Base-by-base conservation (phyloP, 805 yeast species). In the Starmerella riodocensis region DNA sequence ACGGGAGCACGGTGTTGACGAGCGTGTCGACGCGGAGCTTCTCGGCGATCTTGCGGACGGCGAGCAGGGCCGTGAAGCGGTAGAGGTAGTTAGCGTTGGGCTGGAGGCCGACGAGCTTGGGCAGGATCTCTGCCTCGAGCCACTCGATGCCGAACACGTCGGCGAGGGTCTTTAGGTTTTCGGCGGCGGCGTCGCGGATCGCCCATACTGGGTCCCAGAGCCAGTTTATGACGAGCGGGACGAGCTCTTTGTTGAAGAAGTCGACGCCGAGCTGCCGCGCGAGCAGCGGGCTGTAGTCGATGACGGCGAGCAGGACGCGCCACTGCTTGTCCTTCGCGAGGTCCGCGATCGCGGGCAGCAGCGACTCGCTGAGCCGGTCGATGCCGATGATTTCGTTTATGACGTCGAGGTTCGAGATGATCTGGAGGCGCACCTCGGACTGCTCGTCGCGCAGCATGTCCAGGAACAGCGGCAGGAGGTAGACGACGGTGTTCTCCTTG, bases 151-250 rank as follows among this genome's bases (percentile, higher is more conserved):
- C 98, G 62, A 91, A 91, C 27, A 83, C 84, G 49, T 71, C 73
- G 4, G 95, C 76, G 52, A 91, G 67, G 50, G 78, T 76, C 50
- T 72, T 76, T 51, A 91, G 66, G 59, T 86, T 91, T 41, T 67
- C 65, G 24, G 91, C 93, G 1, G 97, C 97, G 8, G 98, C 98
- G 50, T 84, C 93, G 61, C 99, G 76, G 45, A 91, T 86, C 4
- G 97, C 86, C 62, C 74, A 91, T 29, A 91, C 98, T 4, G 86
- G 81, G 63, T 91, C 99, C 94, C 96, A 86, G 49, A 91, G 67
- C 97, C 98, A 91, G n/a, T 86, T 80, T 73, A 91, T 73, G 54
- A 95, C 91, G 51, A 91, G 67, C 36, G 81, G 77, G 47, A 93
- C 85, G 49, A 91, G 68, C 53, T 86, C 94, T 57, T 83, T 81